phyloP scores from a whole-genome alignment of 208 protist species.

The Leishmania major region DNA sequence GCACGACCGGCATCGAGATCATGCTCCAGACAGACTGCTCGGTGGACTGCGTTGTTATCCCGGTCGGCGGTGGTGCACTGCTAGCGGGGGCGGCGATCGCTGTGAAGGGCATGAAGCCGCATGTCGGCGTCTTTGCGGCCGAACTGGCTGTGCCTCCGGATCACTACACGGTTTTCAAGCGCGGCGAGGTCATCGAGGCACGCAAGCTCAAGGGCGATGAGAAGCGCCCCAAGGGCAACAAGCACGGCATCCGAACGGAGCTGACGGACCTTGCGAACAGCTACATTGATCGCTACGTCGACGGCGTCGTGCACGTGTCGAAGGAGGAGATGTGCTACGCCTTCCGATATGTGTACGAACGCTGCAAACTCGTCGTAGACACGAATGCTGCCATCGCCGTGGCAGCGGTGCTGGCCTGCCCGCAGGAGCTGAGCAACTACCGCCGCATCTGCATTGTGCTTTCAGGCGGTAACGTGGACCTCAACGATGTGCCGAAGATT shows the following conservation, averaged over 20 bases:
- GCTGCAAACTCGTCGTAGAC: conserved; percentile 82
- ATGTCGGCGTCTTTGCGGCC: conserved; percentile 88
- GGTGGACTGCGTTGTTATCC: conserved; percentile 87
- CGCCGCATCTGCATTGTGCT: conserved; percentile 53
- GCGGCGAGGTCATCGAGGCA: conserved; percentile 34
- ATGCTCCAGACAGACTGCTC: conserved; percentile 82
- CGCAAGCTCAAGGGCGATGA: conserved; percentile 6
- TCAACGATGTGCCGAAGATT: conserved; percentile 44
- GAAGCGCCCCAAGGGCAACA: conserved; percentile 7
- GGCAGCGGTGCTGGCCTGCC: conserved; percentile 54
- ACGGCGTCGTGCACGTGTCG: conserved; percentile 65
- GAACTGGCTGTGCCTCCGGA: conserved; percentile 49
- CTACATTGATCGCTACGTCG: conserved; percentile 57
- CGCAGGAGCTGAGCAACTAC: conserved; percentile 44
- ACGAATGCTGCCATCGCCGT: conserved; percentile 73
- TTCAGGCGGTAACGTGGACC: conserved; percentile 67
- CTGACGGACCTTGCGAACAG: conserved; percentile 26
- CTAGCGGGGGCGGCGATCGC: conserved; percentile 87
- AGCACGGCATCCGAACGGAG: conserved; percentile 22
- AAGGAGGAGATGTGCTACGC: conserved; percentile 57
- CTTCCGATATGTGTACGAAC: conserved; percentile 81
- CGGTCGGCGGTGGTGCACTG: conserved; percentile 89
- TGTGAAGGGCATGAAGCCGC: conserved; percentile 89
- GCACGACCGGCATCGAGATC: conserved; percentile 89
- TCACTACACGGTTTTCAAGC: conserved; percentile 44